Percentiles rank a stretch among this genome's conserved stretches.
phyloP scores from a whole-genome alignment of 305 asterid genomes.

The Ilex paraguariensis region DNA sequence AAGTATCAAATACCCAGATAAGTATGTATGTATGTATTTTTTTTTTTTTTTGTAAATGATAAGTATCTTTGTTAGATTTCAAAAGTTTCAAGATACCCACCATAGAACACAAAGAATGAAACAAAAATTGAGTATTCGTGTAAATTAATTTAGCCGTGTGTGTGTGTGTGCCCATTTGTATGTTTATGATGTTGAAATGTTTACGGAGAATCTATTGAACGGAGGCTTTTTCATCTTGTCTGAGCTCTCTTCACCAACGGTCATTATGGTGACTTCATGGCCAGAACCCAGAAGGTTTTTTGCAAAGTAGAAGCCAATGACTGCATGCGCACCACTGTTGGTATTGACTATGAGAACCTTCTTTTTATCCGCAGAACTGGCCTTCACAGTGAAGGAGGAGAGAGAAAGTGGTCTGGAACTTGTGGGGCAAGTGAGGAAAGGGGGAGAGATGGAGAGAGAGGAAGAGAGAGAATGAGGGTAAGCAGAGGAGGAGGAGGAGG shows the following conservation, averaged over 20 bases:
- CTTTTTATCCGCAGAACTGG: slow-evolving; percentile 58
- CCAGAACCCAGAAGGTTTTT: slow-evolving; percentile 78
- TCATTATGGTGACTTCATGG: slow-evolving; percentile 68
- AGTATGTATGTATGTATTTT: too few relatives aligned
- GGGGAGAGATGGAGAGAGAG: slow-evolving; percentile 54
- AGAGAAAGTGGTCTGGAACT: slow-evolving; percentile 27
- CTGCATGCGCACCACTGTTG: slow-evolving; percentile 93
- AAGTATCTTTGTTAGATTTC: too few relatives aligned
- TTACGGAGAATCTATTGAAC: slow-evolving; percentile 87
- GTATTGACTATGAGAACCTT: slow-evolving; percentile 83
- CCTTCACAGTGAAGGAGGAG: slow-evolving; percentile 43
- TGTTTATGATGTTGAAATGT: not conserved
- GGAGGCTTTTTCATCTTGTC: slow-evolving; percentile 99
- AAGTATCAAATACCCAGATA: not conserved
- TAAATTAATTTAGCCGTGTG: too few relatives aligned
- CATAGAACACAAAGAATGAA: too few relatives aligned
- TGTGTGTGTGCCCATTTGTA: too few relatives aligned
- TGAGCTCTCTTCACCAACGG: slow-evolving; percentile 82
- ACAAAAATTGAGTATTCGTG: too few relatives aligned
- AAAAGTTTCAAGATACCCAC: too few relatives aligned
- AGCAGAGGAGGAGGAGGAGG: slow-evolving; percentile 17
- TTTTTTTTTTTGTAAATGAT: too few relatives aligned
- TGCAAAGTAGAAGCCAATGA: slow-evolving; percentile 87
- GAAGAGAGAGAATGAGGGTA: slow-evolving; percentile 37
- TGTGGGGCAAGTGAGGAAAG: slow-evolving; percentile 23